These are phyloP conservation scores for Aspergillus sclerotialis DNA, from an alignment of 2,329 filamentous ascomycete species.

Conservation along the genomic window DNA sequence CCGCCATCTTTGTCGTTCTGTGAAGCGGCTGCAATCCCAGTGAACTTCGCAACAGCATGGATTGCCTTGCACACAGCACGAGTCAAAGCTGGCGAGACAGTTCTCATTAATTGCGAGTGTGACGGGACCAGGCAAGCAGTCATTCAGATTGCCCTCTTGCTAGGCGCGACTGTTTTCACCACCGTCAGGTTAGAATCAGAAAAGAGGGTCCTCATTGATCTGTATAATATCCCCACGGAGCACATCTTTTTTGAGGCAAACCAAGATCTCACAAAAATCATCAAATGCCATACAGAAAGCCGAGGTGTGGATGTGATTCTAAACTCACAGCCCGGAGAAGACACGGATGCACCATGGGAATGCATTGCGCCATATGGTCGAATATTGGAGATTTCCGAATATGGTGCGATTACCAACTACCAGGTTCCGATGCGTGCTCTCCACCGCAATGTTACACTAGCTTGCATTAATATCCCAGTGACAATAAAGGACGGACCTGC, in stretches of 20 bases:
- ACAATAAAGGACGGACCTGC: not conserved
- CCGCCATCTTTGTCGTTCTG: not conserved
- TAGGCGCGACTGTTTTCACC: conserved; percentile 8
- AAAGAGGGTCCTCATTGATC: conserved; percentile 8
- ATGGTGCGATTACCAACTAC: conserved; percentile 24
- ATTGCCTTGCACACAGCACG: conserved; percentile 12
- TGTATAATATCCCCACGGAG: conserved; percentile 10
- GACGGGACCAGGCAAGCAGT: conserved; percentile 10
- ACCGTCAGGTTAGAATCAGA: conserved; percentile 6
- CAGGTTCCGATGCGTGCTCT: conserved; percentile 2
- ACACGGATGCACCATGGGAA: conserved; percentile 8
- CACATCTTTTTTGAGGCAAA: conserved; percentile 7
- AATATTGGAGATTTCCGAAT: conserved; percentile 42
- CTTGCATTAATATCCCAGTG: not conserved
- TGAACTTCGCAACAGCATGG: conserved; percentile 10
- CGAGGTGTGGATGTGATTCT: conserved; percentile 12
- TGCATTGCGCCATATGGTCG: conserved; percentile 28
- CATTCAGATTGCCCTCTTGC: conserved; percentile 7
- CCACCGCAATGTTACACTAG: not conserved
- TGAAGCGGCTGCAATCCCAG: conserved; percentile 1
- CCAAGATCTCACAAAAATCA: conserved; percentile 1
- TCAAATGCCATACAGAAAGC: conserved; percentile 2
- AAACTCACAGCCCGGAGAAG: conserved; percentile 9
- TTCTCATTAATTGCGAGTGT: conserved; percentile 10
- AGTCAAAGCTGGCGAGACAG: conserved; percentile 9